A percentile compares a stretch with the other conserved stretches of the same genome.
phyloP scores from a whole-genome alignment of 2,329 filamentous ascomycete species.

The Talaromyces piceae region DNA sequence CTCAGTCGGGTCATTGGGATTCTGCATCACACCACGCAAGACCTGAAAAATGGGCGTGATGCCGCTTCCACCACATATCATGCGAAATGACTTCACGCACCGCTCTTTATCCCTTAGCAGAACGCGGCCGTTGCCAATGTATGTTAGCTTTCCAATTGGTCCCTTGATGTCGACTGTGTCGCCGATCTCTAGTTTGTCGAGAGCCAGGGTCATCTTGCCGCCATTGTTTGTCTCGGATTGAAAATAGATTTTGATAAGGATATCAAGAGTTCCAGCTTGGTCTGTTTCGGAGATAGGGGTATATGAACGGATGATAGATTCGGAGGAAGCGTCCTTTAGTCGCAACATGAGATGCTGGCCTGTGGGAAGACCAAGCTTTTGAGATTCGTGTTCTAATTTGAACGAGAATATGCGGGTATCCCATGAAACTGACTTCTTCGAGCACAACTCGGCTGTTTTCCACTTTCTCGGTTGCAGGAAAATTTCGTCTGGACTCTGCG shows the following conservation, averaged over 20 bases:
- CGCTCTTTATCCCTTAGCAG: conserved; percentile 51
- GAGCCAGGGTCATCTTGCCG: conserved; percentile 73
- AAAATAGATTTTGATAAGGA: conserved; percentile 79
- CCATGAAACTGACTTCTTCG: conserved; percentile 62
- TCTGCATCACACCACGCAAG: conserved; percentile 62
- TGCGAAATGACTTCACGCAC: conserved; percentile 61
- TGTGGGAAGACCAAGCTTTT: conserved; percentile 67
- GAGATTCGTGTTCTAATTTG: conserved; percentile 62
- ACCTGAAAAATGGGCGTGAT: conserved; percentile 91
- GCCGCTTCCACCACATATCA: conserved; percentile 84
- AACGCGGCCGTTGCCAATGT: conserved; percentile 60
- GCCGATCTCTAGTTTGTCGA: conserved; percentile 65
- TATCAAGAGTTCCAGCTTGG: conserved; percentile 57
- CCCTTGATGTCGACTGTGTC: conserved; percentile 78
- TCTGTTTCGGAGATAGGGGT: conserved; percentile 67
- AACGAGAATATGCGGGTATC: conserved; percentile 81
- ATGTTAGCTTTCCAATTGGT: conserved; percentile 78
- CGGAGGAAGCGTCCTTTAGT: conserved; percentile 55
- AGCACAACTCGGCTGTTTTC: conserved; percentile 63
- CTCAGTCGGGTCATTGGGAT: conserved; percentile 54
- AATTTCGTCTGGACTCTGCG: conserved; percentile 39
- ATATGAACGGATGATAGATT: conserved; percentile 76
- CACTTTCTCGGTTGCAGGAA: conserved; percentile 69
- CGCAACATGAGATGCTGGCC: conserved; percentile 86
- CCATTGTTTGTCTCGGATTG: conserved; percentile 51